phyloP scores from a whole-genome alignment of 2,329 filamentous ascomycete species.

The Apiospora malaysiana region DNA sequence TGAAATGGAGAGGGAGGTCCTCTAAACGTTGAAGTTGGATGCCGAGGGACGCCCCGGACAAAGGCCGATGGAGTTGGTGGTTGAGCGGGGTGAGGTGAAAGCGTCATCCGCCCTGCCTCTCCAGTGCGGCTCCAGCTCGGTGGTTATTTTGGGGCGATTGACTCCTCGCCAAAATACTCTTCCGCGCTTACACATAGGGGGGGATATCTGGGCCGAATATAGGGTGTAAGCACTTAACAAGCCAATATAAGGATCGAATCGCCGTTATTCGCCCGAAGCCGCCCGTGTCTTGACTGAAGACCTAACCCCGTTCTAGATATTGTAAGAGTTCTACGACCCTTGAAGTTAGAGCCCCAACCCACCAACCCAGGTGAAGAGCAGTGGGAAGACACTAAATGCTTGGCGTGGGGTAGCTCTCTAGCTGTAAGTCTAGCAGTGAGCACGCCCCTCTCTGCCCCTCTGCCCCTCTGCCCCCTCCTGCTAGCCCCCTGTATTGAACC shows the following conservation, averaged over 20 bases:
- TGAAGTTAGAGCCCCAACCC: constrained; percentile 13
- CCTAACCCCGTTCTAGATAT: background rate
- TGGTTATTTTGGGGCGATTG: background rate
- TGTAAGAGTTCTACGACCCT: background rate
- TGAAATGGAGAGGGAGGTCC: background rate
- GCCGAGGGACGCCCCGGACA: background rate
- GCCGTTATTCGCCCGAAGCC: background rate
- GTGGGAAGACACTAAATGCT: background rate
- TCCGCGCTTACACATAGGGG: background rate
- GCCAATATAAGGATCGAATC: background rate
- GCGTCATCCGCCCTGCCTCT: background rate
- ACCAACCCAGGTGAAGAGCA: constrained; percentile 4
- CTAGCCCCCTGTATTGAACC: background rate
- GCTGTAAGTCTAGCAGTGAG: background rate
- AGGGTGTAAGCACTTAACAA: background rate
- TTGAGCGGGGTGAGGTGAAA: constrained; percentile 7
- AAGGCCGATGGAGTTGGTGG: background rate
- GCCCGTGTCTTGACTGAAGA: background rate
- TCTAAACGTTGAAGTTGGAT: background rate
- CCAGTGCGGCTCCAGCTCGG: background rate
- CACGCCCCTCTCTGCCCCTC: background rate
- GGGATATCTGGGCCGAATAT: background rate
- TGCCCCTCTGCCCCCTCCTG: no score
- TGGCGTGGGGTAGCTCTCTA: background rate
- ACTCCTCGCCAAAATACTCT: background rate